Evolutionary conservation across 192 early-diverging fungal genomes (phyloP), one percentile per base, ranked within the genome.

Genomic region (Jimgerdemannia lactiflua): DNA sequence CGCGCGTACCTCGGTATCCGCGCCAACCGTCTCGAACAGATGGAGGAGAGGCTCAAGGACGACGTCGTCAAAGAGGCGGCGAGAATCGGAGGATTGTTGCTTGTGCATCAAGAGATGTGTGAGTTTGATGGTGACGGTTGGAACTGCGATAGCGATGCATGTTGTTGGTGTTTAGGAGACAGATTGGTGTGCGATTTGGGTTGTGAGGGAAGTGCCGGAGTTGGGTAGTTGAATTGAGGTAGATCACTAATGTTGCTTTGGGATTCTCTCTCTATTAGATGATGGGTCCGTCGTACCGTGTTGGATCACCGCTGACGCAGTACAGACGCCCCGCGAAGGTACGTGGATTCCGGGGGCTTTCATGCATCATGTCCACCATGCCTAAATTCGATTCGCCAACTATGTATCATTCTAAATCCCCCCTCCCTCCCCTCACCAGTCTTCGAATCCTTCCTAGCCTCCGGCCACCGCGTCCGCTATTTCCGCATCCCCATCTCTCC

Each of bases 41-140:
- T 91, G 19, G 90, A 91, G 74, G 81, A 81, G 43, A 78, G 90
- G 64, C 76, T 91, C 41, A 89, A 89, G 71, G 86, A 83, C 8
- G 90, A 91, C 73, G 80, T 90, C 8, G 10, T 89, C 20, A 78
- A 80, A 10, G 90, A 91, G 79, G 70, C 80, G 10, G 40, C 41
- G 11, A 69, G 68, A 29, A 80, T 77, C 49, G 83, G 84, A 54
- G 88, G 88, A 2, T 73, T 91, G 29, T 71, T 91, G 10, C 79
- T 91, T 1, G 90, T 89, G 3, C 90, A 91, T 77, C 89, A 91
- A 67, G 90, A 91, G 71, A 49, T 80, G 14, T 69, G 79, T 80
- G 71, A 71, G 79, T 77, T 66, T n/a, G 43, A 4, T 43, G 79
- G 6, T 0, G 49, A 14, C 14, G 49, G 6, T 29, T 29, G 29